Evolutionary conservation across 148 eudicot genomes (phyloP), one percentile per base, ranked within the genome.

Genomic region (Amaranthus cruentus): DNA sequence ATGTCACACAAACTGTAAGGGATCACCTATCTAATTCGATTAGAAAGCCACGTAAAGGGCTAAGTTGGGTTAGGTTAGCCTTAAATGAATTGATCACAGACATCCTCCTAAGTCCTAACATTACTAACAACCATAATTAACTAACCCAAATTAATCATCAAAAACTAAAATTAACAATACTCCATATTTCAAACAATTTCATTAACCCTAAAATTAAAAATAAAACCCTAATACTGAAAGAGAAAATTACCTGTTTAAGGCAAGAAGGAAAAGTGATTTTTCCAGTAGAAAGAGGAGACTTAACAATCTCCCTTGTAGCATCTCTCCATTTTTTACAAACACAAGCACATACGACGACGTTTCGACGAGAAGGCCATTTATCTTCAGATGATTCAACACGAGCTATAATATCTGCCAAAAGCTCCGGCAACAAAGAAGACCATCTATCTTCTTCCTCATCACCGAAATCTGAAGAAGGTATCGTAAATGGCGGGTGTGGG

Each of bases 241-340:
- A 6, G 2, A 62, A 8, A 5, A 54, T 42, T 55, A 92, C 96
- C 98, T 89, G 91, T 64, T 93, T 93, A 9, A 93, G 90, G 73
- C 90, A 91, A 74, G 89, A 83, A 38, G 98, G 97, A 77, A 93
- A 93, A 10, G 98, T 93, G 74, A 93, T 93, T 47, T 71, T 85
- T 0, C 88, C 93, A 69, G 84, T 71, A 6, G 74, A 65, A 60
- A 72, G 43, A 12, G 88, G 84, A 42, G 77, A 62, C 78, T 73
- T 79, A n/a, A 91, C 95, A 42, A 87, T 79, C 72, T 87, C 88
- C 47, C 68, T 81, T 0, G 88, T 82, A 66, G 88, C 84, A 59
- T 84, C 88, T 42, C 97, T 85, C 98, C 98, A 94, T 56, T 81
- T 74, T 79, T 79, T 85, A 81, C 98, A 94, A 42, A 91, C 97